Evolutionary conservation across 2,329 filamentous ascomycete species (phyloP).

Genomic region (Penicillium janthinellum): DNA sequence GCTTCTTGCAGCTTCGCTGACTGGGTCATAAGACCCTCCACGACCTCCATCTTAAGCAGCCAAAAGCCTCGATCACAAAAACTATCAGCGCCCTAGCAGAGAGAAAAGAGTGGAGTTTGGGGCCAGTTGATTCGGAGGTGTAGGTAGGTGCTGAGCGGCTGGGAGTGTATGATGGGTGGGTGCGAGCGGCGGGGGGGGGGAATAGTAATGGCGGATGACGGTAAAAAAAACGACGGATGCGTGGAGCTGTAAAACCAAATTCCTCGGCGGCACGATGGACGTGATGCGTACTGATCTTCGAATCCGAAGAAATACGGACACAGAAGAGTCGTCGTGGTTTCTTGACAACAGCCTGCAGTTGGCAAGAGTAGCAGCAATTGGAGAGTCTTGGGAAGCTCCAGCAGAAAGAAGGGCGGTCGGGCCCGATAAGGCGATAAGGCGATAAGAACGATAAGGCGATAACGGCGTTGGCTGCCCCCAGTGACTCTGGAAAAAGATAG

Average conservation of each 20-base stretch:
- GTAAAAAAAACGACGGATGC: not conserved
- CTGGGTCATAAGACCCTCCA: constrained; percentile 16
- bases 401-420: not conserved
- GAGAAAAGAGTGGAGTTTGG: not conserved
- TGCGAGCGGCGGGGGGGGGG: not conserved
- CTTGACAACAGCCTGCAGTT: not conserved
- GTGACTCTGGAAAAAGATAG: not conserved
- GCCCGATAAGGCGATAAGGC: not conserved
- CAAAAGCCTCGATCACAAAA: not conserved
- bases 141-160: not conserved
- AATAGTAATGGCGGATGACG: not conserved
- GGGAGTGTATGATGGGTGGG: not conserved
- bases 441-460: constrained; percentile 3
- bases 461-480: not conserved
- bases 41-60: constrained; percentile 15
- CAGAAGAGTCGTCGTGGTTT: not conserved
- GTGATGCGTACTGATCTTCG: not conserved
- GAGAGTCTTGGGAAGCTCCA: not conserved
- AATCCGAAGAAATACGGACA: not conserved
- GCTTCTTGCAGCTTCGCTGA: constrained; percentile 36
- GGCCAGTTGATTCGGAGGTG: not conserved
- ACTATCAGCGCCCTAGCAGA: too few relatives aligned
- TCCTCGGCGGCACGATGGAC: not conserved
- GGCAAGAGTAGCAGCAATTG: not conserved
- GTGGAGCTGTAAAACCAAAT: not conserved